A percentile compares a stretch with the other conserved stretches of the same genome.
phyloP scores from a whole-genome alignment of 164 flowering plant species.

The Platanus orientalis region DNA sequence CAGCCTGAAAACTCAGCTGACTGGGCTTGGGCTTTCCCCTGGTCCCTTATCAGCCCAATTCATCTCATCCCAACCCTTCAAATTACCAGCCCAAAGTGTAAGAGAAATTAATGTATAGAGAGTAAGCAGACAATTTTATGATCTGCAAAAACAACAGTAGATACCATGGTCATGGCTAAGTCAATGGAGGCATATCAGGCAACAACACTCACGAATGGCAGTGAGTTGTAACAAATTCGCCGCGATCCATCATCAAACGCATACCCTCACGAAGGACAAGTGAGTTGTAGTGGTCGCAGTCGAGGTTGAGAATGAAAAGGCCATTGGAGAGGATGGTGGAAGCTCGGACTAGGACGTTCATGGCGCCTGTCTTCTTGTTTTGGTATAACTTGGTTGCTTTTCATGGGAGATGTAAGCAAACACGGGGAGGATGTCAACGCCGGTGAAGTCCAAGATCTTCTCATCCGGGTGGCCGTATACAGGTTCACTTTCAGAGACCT shows the following conservation, averaged over 20 bases:
- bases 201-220: too few species aligned
- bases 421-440: constrained; percentile 38
- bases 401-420: constrained; percentile 41
- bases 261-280: constrained; percentile 37
- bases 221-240: constrained; percentile 39
- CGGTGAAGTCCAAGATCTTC: constrained; percentile 30
- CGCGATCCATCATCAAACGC: constrained; percentile 48
- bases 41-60: too few species aligned
- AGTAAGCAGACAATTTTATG: too few species aligned
- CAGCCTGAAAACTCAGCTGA: too few species aligned
- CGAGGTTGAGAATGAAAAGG: constrained; percentile 44
- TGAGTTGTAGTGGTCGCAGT: constrained; percentile 46
- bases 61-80: too few species aligned
- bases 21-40: too few species aligned
- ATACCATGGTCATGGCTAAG: too few species aligned
- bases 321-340: constrained; percentile 46
- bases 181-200: too few species aligned
- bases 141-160: too few species aligned
- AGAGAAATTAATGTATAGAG: too few species aligned
- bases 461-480: constrained; percentile 23
- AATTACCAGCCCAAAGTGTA: too few species aligned
- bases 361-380: constrained; percentile 49
- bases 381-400: constrained; percentile 39
- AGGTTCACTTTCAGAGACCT: constrained; percentile 23
- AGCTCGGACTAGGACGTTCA: constrained; percentile 43